phyloP scores from a whole-genome alignment of 345 rosid genomes.

The Bruguiera gymnorhiza region DNA sequence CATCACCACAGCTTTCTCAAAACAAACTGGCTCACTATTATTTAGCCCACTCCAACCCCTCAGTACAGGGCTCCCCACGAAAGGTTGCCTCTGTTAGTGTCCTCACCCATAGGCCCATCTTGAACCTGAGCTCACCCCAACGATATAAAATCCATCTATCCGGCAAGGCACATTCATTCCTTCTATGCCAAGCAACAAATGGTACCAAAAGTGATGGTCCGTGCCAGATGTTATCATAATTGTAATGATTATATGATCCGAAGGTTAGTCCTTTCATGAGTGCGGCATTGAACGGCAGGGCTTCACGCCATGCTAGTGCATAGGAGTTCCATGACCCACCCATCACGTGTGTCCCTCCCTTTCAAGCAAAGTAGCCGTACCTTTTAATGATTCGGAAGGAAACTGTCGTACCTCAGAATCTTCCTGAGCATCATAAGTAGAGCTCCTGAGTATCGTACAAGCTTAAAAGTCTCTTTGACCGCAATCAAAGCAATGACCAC shows the following conservation, averaged over 20 bases:
- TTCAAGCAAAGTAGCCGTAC: conserved; percentile 60
- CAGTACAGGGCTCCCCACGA: conserved; percentile 22
- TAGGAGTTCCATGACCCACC: conserved; percentile 75
- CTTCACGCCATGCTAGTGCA: conserved; percentile 60
- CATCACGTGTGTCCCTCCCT: conserved; percentile 57
- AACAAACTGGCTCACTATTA: conserved; percentile 46
- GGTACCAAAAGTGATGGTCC: conserved; percentile 53
- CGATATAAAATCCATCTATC: conserved; percentile 65
- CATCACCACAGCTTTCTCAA: conserved; percentile 72
- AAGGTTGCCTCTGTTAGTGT: conserved; percentile 47
- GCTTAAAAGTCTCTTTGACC: conserved; percentile 6
- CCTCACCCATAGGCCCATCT: conserved; percentile 49
- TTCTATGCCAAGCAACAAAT: conserved; percentile 63
- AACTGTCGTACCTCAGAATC: conserved; percentile 63
- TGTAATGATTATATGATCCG: conserved; percentile 64
- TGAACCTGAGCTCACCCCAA: conserved; percentile 63
- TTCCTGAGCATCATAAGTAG: conserved; percentile 40
- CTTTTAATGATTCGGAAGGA: conserved; percentile 53
- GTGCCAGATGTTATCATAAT: conserved; percentile 67
- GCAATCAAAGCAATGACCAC: conserved; percentile 9
- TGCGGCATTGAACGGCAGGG: conserved; percentile 50
- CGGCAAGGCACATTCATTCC: conserved; percentile 43
- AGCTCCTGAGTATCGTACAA: conserved; percentile 39
- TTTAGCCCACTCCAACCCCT: conserved; percentile 29
- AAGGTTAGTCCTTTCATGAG: conserved; percentile 57